Evolutionary conservation across 106 monocot genomes (phyloP).

Genomic region (Gastrodia elata): DNA sequence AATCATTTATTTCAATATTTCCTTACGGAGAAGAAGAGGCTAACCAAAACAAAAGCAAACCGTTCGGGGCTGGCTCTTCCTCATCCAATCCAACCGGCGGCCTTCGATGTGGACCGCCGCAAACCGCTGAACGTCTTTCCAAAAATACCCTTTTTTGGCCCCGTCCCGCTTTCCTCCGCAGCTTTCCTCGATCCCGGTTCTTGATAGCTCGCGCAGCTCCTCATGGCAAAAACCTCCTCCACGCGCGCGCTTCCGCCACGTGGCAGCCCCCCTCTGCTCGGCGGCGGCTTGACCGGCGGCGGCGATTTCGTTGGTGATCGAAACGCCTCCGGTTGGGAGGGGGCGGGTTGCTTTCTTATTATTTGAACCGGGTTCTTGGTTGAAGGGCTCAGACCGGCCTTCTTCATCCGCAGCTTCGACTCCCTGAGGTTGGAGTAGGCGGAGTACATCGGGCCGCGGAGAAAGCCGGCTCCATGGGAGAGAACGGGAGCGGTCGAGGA

Average conservation of each 20-base stretch:
- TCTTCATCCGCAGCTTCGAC: conserved; percentile 14
- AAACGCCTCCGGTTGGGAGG: too few relatives aligned
- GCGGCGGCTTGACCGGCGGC: neutral
- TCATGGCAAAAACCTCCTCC: conserved; percentile 3
- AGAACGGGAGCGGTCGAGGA: too few relatives aligned
- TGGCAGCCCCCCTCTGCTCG: neutral
- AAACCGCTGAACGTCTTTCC: neutral
- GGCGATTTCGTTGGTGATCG: too few relatives aligned
- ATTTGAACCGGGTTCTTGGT: conserved; percentile 1
- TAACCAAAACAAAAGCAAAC: too few relatives aligned
- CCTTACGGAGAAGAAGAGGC: too few relatives aligned
- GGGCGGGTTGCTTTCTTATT: too few relatives aligned
- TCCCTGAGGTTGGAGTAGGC: conserved; percentile 18
- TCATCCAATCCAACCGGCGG: neutral
- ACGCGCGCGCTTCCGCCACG: neutral
- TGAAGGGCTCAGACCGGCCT: neutral
- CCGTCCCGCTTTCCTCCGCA: conserved; percentile 4
- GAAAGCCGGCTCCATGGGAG: neutral
- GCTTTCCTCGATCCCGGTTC: conserved; percentile 2
- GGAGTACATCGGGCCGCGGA: conserved; percentile 20
- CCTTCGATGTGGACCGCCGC: conserved; percentile 1
- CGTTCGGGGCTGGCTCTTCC: neutral
- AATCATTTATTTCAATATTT: too few relatives aligned
- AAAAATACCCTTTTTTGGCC: neutral
- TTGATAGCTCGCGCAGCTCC: conserved; percentile 5